Conservation (phyloP, 768 basidiomycete species). For the Mycena indigotica region DNA sequence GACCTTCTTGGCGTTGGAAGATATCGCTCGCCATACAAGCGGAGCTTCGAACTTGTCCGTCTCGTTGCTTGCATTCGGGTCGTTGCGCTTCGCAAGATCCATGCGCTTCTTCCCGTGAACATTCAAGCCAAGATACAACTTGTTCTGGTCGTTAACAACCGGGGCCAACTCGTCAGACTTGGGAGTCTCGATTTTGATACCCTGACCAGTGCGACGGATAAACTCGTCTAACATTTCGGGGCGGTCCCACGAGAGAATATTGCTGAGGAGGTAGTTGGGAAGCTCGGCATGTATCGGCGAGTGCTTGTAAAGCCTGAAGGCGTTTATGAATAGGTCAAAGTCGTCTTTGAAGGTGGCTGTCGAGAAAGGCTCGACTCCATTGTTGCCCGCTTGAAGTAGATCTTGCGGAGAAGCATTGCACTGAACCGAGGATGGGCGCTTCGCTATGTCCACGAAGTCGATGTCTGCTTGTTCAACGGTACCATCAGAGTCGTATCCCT, state of each 20-base stretch:
- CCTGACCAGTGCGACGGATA: constrained; percentile 53
- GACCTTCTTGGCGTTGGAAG: constrained; percentile 32
- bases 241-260: constrained; percentile 43
- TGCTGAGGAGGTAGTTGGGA: constrained; percentile 19
- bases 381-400: constrained; percentile 32
- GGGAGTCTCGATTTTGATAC: constrained; percentile 34
- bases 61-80: constrained; percentile 42
- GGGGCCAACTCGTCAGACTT: constrained; percentile 27
- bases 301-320: constrained; percentile 46
- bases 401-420: constrained; percentile 39
- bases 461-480: constrained; percentile 41
- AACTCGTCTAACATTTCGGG: constrained; percentile 58
- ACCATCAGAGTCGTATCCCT: constrained; percentile 42
- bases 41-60: constrained; percentile 23
- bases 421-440: constrained; percentile 46
- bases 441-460: constrained; percentile 57
- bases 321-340: constrained; percentile 51
- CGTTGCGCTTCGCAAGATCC: constrained; percentile 53
- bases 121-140: constrained; percentile 58
- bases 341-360: constrained; percentile 48
- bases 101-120: constrained; percentile 66
- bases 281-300: constrained; percentile 35
- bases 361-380: constrained; percentile 27
- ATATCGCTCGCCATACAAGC: constrained; percentile 49
- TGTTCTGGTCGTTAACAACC: constrained; percentile 40